A percentile compares a stretch with the other conserved stretches of the same genome.
Evolutionary conservation across 2,329 filamentous ascomycete genomes (phyloP).

Genomic region (Colletotrichum sp.): DNA sequence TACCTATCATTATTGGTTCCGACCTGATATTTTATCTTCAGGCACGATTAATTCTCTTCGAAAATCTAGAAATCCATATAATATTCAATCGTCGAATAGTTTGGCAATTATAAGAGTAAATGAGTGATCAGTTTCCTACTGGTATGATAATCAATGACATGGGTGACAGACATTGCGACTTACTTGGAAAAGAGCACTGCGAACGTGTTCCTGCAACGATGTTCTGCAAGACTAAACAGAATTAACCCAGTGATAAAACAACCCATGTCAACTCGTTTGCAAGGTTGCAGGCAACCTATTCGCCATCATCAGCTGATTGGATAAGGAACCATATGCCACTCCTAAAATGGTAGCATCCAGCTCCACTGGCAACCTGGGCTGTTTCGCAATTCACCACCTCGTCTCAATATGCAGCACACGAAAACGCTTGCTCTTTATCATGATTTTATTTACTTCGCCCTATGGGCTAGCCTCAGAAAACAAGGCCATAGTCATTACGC

Average conservation of each 20-base stretch:
- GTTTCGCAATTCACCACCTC: not conserved
- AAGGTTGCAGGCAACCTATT: not conserved
- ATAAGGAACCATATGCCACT: not conserved
- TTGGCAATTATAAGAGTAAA: not conserved
- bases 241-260: not conserved
- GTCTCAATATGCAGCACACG: not conserved
- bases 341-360: not conserved
- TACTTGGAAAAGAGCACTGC: not conserved
- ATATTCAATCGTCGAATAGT: not conserved
- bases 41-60: not conserved
- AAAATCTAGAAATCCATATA: not conserved
- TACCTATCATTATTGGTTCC: not conserved
- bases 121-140: not conserved
- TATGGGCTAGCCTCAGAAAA: not conserved
- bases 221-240: not conserved
- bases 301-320: not conserved
- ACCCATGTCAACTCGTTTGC: not conserved
- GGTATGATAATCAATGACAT: not conserved
- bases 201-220: not conserved
- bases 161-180: not conserved
- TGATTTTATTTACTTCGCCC: not conserved
- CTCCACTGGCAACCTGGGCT: not conserved
- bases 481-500: slow-evolving; percentile 1
- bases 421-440: not conserved
- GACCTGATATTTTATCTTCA: not conserved